Percentiles rank a stretch among this genome's conserved stretches.
phyloP scores from a whole-genome alignment of 805 yeast genomes.

The Monosporozyma solicola region DNA sequence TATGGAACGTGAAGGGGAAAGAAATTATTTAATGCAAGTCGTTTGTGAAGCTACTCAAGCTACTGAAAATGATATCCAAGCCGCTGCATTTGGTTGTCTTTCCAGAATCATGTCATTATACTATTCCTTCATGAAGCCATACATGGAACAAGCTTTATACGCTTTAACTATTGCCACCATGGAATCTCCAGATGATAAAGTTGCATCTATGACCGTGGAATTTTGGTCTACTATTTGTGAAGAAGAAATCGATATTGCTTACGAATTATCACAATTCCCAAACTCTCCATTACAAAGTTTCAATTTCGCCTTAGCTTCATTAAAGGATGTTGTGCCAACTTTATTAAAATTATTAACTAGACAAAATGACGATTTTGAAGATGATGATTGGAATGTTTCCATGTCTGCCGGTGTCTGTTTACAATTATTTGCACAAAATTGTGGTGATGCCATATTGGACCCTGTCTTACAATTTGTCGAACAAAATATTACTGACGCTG shows the following conservation, averaged over 20 bases:
- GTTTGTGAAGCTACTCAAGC: slow-evolving; percentile 99
- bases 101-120: slow-evolving; percentile 86
- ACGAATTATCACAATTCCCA: slow-evolving; percentile 55
- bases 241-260: slow-evolving; percentile 77
- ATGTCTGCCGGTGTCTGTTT: slow-evolving; percentile 99
- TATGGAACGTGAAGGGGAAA: slow-evolving; percentile 88
- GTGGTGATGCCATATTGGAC: slow-evolving; percentile 77
- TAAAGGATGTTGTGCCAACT: slow-evolving; percentile 81
- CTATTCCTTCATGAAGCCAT: slow-evolving; percentile 82
- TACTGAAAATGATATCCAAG: slow-evolving; percentile 69
- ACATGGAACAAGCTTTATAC: slow-evolving; percentile 95
- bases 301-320: slow-evolving; percentile 80
- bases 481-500: slow-evolving; percentile 46
- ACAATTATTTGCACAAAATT: slow-evolving; percentile 85
- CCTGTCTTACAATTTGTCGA: slow-evolving; percentile 82
- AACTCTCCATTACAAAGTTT: slow-evolving; percentile 45
- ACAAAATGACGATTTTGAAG: slow-evolving; percentile 89
- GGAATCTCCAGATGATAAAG: slow-evolving; percentile 65
- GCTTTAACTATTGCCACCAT: slow-evolving; percentile 86
- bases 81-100: slow-evolving; percentile 91
- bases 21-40: slow-evolving; percentile 96
- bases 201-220: slow-evolving; percentile 97
- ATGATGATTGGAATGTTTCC: slow-evolving; percentile 94
- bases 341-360: slow-evolving; percentile 68
- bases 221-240: slow-evolving; percentile 99